These are phyloP conservation scores for Sugiyamaella floridensis DNA, from an alignment of 805 yeast genomes.

Conservation along the genomic window DNA sequence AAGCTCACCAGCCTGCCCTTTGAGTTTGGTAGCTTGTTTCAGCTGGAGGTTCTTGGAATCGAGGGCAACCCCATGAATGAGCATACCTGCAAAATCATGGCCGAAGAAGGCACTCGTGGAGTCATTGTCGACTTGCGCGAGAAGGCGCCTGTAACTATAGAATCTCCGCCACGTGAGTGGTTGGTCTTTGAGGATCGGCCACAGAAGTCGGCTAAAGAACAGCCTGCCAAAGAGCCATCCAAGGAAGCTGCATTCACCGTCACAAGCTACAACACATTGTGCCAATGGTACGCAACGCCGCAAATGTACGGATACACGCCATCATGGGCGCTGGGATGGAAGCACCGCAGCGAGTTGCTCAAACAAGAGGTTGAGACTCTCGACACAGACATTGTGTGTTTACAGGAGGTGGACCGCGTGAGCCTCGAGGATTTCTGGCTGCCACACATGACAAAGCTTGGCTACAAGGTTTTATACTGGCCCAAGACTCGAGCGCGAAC, in stretches of 20 bases:
- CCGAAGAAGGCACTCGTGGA: slow-evolving; percentile 80
- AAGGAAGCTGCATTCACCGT: slow-evolving; percentile 47
- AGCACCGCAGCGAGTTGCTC: slow-evolving; percentile 71
- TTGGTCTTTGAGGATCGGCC: slow-evolving; percentile 57
- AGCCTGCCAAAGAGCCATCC: background rate
- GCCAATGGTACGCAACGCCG: slow-evolving; percentile 93
- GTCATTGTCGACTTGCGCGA: slow-evolving; percentile 78
- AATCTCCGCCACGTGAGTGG: slow-evolving; percentile 79
- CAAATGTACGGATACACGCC: slow-evolving; percentile 92
- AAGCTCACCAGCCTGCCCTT: slow-evolving; percentile 66
- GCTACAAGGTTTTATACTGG: slow-evolving; percentile 76
- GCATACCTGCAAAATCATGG: slow-evolving; percentile 55
- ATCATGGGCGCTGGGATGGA: slow-evolving; percentile 95
- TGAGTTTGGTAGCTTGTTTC: slow-evolving; percentile 80
- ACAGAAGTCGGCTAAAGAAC: background rate
- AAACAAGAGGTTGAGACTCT: slow-evolving; percentile 61
- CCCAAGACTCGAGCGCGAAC: slow-evolving; percentile 90
- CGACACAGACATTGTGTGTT: slow-evolving; percentile 73
- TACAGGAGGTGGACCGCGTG: slow-evolving; percentile 91
- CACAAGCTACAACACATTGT: slow-evolving; percentile 82
- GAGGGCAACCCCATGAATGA: slow-evolving; percentile 86
- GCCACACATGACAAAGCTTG: slow-evolving; percentile 62
- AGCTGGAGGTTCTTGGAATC: slow-evolving; percentile 79
- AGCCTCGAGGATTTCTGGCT: slow-evolving; percentile 83
- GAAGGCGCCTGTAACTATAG: slow-evolving; percentile 57